phyloP scores from a whole-genome alignment of 148 eudicot genomes.

The Cornus kousa region DNA sequence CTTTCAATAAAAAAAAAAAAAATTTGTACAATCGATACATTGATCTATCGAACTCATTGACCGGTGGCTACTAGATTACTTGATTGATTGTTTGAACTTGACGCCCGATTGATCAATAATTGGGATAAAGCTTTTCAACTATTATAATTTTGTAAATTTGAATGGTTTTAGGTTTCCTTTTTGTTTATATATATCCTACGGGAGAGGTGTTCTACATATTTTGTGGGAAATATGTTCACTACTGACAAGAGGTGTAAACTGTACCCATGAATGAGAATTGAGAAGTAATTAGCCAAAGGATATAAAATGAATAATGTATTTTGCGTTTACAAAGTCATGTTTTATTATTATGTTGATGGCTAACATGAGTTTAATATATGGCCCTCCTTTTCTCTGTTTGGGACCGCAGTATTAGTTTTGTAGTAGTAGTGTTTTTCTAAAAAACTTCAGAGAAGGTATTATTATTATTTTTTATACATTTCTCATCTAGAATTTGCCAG shows the following conservation, averaged over 20 bases:
- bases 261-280: not conserved
- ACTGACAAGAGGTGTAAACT: not conserved
- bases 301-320: not conserved
- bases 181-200: not conserved
- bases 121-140: too few species aligned
- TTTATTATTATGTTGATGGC: not conserved
- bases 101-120: too few species aligned
- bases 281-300: not conserved
- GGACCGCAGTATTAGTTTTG: not conserved
- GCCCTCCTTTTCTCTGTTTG: not conserved
- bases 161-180: too few species aligned
- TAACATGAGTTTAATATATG: not conserved
- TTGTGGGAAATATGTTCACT: not conserved
- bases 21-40: too few species aligned
- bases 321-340: not conserved
- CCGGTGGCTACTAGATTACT: too few species aligned
- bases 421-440: not conserved
- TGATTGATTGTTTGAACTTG: too few species aligned
- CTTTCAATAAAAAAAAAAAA: too few species aligned
- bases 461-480: not conserved
- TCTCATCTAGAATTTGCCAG: constrained; percentile 39
- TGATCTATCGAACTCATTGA: too few species aligned
- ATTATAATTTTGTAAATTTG: too few species aligned
- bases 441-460: too few species aligned
- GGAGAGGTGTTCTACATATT: not conserved